A percentile compares a stretch with the other conserved stretches of the same genome.
Conservation (phyloP, 2,329 filamentous ascomycete species). For the Botrytis squamosa region DNA sequence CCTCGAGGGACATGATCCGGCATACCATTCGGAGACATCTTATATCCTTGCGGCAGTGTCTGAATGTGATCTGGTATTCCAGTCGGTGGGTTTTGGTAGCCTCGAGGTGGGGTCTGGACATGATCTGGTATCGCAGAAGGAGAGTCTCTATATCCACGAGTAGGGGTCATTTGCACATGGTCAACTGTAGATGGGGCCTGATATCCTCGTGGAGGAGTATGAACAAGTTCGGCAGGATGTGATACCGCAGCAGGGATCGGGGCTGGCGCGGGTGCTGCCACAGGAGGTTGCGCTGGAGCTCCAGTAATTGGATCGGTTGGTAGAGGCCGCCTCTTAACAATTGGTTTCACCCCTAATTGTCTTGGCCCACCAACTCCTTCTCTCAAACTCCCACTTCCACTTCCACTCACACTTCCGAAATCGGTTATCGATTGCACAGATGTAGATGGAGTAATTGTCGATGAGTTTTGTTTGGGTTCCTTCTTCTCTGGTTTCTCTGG, state of each 20-base stretch:
- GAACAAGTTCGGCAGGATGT: constrained; percentile 44
- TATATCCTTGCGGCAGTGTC: constrained; percentile 45
- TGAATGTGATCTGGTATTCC: constrained; percentile 46
- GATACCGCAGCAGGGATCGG: constrained; percentile 45
- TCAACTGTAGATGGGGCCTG: constrained; percentile 36
- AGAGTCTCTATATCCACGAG: constrained; percentile 42
- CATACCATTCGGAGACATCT: constrained; percentile 41
- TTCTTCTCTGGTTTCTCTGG: constrained; percentile 66
- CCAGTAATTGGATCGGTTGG: constrained; percentile 69
- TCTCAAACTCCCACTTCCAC: constrained; percentile 30
- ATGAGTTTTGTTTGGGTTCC: constrained; percentile 24
- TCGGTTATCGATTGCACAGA: constrained; percentile 30
- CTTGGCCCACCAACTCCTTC: constrained; percentile 42
- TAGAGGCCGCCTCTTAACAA: constrained; percentile 79
- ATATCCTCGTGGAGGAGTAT: constrained; percentile 50
- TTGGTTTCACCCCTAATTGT: constrained; percentile 50
- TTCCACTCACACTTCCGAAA: constrained; percentile 14
- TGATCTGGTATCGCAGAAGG: constrained; percentile 47
- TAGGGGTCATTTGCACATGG: constrained; percentile 45
- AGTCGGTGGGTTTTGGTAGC: constrained; percentile 45
- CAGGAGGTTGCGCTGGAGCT: constrained; percentile 40
- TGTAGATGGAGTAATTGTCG: constrained; percentile 41
- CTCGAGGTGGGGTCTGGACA: constrained; percentile 48
- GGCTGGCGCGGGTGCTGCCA: constrained; percentile 46
- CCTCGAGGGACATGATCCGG: constrained; percentile 47